A percentile compares a stretch with the other conserved stretches of the same genome.
Evolutionary conservation across 2,329 filamentous ascomycete genomes (phyloP).

Genomic region (Neocucurbitaria cava): DNA sequence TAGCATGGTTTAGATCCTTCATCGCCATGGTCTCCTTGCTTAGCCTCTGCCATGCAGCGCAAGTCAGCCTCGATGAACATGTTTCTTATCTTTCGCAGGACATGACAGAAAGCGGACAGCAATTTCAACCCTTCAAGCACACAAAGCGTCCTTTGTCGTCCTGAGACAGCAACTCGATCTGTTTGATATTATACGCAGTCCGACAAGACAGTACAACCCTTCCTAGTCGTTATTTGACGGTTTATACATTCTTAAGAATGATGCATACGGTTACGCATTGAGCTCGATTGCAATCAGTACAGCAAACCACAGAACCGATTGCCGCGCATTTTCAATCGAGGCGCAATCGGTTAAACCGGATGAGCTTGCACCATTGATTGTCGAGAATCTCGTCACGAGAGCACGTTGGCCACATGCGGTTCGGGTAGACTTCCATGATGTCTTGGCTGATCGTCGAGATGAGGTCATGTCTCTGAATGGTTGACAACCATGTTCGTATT

Average conservation of each 20-base stretch:
- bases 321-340: background rate
- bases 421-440: background rate
- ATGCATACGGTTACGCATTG: background rate
- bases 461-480: slow-evolving; percentile 9
- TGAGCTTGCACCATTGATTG: background rate
- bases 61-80: background rate
- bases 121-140: background rate
- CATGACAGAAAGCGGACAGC: background rate
- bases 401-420: slow-evolving; percentile 13
- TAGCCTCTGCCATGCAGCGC: background rate
- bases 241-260: background rate
- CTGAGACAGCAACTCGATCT: background rate
- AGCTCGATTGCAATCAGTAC: background rate
- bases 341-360: slow-evolving; percentile 16
- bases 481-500: background rate
- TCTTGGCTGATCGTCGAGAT: slow-evolving; percentile 6
- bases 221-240: background rate
- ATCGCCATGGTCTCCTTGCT: background rate
- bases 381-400: background rate
- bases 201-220: background rate
- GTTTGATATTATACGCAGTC: background rate
- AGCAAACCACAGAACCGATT: background rate
- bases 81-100: background rate
- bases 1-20: background rate
- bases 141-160: background rate